Evolutionary conservation across 345 rosid genomes (phyloP), one percentile per base, ranked within the genome.

Genomic region (Eucalyptus brandiana): DNA sequence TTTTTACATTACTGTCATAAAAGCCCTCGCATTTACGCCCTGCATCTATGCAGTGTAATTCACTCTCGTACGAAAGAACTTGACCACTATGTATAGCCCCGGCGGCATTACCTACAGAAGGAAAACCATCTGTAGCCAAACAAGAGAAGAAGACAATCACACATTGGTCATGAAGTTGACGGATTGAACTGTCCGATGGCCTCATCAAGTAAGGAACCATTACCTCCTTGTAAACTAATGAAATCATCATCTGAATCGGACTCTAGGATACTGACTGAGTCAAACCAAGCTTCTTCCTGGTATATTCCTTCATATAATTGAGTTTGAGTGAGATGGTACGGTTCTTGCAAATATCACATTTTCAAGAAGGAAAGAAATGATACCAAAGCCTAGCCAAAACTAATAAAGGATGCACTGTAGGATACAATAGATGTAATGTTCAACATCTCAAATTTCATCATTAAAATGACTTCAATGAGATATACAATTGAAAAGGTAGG

Each of bases 181-280:
- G 1, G 47, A 49, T 50, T 37, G 30, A 86, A 51, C 40, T 58
- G 86, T 8, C 47, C 28, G 12, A 53, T 26, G 86, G 86, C 47
- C 28, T 60, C 40, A 53, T 88, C 51, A 88, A 53, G 28, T 80
- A 26, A 50, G 44, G n/a, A 58, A 87, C 30, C 34, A 86, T 69
- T 62, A 87, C 90, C 91, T 88, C 91, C 91, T 42, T 21, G 93
- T 51, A 95, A 93, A 85, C 95, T 92, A 86, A 88, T 91, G 91
- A 91, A 95, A 62, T 95, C 99, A 62, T 97, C 97, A 80, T 97
- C 99, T 42, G 97, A 95, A 58, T 95, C 98, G 86, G 99, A 95
- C 12, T 97, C 99, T 2, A 97, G 93, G 87, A 94, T 92, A 89
- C 99, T 97, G 86, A 96, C 93, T 0, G 98, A 94, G 83, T 97